phyloP scores from a whole-genome alignment of 768 basidiomycete species.

The Punctularia strigosozonata region DNA sequence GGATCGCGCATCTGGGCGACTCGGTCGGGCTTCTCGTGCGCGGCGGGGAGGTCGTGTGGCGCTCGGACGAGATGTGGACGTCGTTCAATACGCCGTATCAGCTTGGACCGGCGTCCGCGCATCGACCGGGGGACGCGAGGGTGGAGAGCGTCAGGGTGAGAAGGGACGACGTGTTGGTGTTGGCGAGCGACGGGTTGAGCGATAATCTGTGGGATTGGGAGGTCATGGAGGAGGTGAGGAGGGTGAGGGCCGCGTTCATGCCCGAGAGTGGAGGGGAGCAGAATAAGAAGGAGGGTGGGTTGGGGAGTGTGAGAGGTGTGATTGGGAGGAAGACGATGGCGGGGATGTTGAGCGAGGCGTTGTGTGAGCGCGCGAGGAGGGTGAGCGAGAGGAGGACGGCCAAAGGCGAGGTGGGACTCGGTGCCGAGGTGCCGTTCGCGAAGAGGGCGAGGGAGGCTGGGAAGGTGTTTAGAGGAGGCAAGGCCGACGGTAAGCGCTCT shows the following conservation, averaged over 20 bases:
- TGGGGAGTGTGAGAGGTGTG: constrained; percentile 7
- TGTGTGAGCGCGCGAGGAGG: constrained; percentile 65
- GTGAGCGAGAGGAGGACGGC: constrained; percentile 38
- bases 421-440: constrained; percentile 71
- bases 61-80: constrained; percentile 83
- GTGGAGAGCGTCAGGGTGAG: constrained; percentile 58
- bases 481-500: constrained; percentile 59
- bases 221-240: constrained; percentile 66
- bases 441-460: constrained; percentile 69
- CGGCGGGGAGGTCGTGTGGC: constrained; percentile 67
- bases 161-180: constrained; percentile 66
- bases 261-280: no score
- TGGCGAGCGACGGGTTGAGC: constrained; percentile 71
- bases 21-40: constrained; percentile 84
- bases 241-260: constrained; percentile 35
- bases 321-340: constrained; percentile 46
- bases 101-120: constrained; percentile 49
- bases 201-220: constrained; percentile 89
- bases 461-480: constrained; percentile 64
- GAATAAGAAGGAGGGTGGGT: background rate
- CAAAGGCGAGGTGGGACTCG: constrained; percentile 7
- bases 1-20: constrained; percentile 79
- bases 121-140: constrained; percentile 57
- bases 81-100: constrained; percentile 56
- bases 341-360: constrained; percentile 64